Evolutionary conservation across 1,284 basidiomycete genomes (phyloP), one percentile per base, ranked within the genome.

Genomic region (Coniophora puteana): DNA sequence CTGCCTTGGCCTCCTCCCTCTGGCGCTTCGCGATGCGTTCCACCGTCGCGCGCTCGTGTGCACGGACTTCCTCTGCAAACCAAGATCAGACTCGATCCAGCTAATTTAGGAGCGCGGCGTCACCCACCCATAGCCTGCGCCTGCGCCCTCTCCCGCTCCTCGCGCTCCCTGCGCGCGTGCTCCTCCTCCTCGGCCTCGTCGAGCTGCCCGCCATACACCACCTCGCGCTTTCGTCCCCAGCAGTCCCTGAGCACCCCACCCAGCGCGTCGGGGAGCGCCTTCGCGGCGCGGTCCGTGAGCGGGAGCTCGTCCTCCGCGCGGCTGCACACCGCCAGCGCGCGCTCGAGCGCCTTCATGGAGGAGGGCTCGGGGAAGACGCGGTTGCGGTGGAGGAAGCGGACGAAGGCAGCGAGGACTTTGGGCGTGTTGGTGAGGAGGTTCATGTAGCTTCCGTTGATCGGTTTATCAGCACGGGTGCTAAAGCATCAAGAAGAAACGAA

Each of bases 311-410:
- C 64, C 30, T 63, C 59, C 1, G 80, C 85, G 13, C 54, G 52
- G 38, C 76, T 69, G 27, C 74, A 58, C 24, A 76, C 55, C 4
- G 57, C 62, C 10, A 80, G 52, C 2, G 80, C 75, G n/a, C 56
- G 61, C 25, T 64, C 63, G 38, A 87, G 58, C 4, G 62, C 65
- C 2, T 66, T 62, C 38, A 78, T 71, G 39, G 66, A 57, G 3
- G 34, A 24, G 0, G 53, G 27, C 44, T 67, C 58, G 31, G 68
- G 69, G 28, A 86, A 64, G 16, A 78, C 71, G n/a, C 64, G 57
- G 51, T 74, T 80, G 17, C 78, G 74, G 11, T 83, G 41, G 26
- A 88, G 53, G 53, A 76, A 88, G 12, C 71, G 58, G 22, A 86
- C 42, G 62, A 85, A 87, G 56, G 82, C 84, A 1, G 52, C 58